Conservation (phyloP, 805 yeast genomes). For the Blastobotrys chiropterorum region DNA sequence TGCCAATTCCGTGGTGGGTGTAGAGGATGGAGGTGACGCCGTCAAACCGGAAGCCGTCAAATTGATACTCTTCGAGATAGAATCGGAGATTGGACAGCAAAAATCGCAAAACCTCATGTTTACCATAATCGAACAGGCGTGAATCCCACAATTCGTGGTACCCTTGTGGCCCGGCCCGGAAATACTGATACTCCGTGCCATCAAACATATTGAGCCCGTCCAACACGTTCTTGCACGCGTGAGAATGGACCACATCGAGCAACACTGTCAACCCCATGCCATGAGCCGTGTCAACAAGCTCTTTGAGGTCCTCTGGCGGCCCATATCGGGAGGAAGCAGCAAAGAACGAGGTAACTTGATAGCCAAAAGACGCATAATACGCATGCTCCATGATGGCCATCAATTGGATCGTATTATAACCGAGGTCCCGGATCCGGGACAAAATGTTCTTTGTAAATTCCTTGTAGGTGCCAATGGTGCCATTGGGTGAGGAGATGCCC, state of each 20-base stretch:
- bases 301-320: conserved; percentile 90
- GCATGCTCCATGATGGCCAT: conserved; percentile 99
- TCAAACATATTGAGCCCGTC: conserved; percentile 93
- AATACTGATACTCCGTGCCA: conserved; percentile 92
- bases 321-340: conserved; percentile 89
- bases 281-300: conserved; percentile 88
- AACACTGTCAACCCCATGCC: conserved; percentile 78
- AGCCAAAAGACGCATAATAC: conserved; percentile 96
- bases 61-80: conserved; percentile 73
- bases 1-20: conserved; percentile 86
- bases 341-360: conserved; percentile 88
- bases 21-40: conserved; percentile 95
- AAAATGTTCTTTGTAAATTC: conserved; percentile 76
- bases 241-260: conserved; percentile 92
- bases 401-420: conserved; percentile 88
- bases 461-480: conserved; percentile 73
- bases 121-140: conserved; percentile 86
- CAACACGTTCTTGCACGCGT: conserved; percentile 87
- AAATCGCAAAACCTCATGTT: conserved; percentile 85
- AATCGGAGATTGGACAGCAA: conserved; percentile 77
- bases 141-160: conserved; percentile 93
- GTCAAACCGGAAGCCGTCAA: conserved; percentile 95
- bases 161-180: conserved; percentile 89
- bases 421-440: conserved; percentile 79
- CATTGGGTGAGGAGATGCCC: conserved; percentile 91